Conservation (phyloP, 305 asterid genomes). For the Withania somnifera region DNA sequence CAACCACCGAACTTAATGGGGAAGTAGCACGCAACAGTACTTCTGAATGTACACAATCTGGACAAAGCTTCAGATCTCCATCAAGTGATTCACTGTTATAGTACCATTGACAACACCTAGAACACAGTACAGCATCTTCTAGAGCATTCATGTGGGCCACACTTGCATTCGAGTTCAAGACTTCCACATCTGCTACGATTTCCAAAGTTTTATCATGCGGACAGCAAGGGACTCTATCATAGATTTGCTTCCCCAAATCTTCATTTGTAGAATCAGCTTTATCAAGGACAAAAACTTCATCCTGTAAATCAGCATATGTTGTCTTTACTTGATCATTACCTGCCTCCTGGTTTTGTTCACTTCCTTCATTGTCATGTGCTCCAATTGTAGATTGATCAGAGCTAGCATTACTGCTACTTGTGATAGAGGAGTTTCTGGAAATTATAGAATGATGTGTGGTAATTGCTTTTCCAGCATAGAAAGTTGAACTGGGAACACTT, state of each 20-base stretch:
- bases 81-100: constrained; percentile 28
- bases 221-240: constrained; percentile 22
- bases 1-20: constrained; percentile 4
- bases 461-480: constrained; percentile 56
- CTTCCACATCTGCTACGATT: constrained; percentile 24
- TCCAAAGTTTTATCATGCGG: constrained; percentile 22
- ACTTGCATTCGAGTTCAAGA: constrained; percentile 18
- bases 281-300: constrained; percentile 64
- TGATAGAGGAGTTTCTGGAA: constrained; percentile 70
- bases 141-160: constrained; percentile 19
- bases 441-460: constrained; percentile 38
- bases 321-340: constrained; percentile 32
- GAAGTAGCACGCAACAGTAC: constrained; percentile 14
- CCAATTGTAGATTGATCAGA: constrained; percentile 58
- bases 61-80: constrained; percentile 48
- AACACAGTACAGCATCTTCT: constrained; percentile 37
- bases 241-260: constrained; percentile 19
- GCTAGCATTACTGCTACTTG: constrained; percentile 85
- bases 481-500: constrained; percentile 88
- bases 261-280: constrained; percentile 34
- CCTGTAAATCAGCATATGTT: constrained; percentile 26
- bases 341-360: constrained; percentile 60
- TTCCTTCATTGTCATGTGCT: constrained; percentile 56
- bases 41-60: constrained; percentile 40
- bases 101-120: constrained; percentile 42